phyloP scores from a whole-genome alignment of 2,329 filamentous ascomycete species.

The Aureobasidium musti region DNA sequence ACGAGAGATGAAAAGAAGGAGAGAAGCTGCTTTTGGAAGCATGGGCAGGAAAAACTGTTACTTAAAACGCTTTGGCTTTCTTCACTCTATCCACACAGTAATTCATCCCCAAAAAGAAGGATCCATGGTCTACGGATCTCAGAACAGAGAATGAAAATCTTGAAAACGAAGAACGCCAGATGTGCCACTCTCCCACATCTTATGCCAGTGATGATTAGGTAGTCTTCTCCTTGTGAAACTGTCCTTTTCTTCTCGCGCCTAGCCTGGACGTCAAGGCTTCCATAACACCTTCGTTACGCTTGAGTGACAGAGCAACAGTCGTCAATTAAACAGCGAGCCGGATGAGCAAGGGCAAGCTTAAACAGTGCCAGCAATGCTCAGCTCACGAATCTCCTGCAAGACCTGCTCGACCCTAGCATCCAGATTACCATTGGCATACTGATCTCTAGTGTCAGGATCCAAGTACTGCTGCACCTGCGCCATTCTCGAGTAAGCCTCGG shows the following conservation, averaged over 20 bases:
- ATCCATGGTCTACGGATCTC: not conserved
- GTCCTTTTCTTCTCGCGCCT: not conserved
- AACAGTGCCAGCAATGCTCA: conserved; percentile 84
- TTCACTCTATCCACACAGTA: conserved; percentile 9
- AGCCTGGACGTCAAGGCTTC: not conserved
- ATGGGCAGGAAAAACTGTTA: not conserved
- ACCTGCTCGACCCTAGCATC: conserved; percentile 94
- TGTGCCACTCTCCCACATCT: conserved; percentile 6
- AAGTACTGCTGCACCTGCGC: conserved; percentile 98
- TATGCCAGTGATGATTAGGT: conserved; percentile 27
- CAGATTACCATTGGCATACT: conserved; percentile 91
- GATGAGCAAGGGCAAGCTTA: conserved; percentile 36
- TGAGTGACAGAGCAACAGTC: not conserved
- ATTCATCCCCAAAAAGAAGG: not conserved
- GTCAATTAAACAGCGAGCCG: not conserved
- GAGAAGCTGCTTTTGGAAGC: not conserved
- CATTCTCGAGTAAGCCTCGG: conserved; percentile 96
- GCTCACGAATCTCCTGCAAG: conserved; percentile 90
- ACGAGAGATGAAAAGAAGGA: not conserved
- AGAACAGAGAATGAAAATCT: not conserved
- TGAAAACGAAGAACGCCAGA: conserved; percentile 16
- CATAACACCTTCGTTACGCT: not conserved
- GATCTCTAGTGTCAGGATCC: conserved; percentile 90
- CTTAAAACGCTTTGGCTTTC: conserved; percentile 8
- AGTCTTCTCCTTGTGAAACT: not conserved